Conservation (phyloP, 1,139 yeast genomes). For the Tardiomyces blankii region DNA sequence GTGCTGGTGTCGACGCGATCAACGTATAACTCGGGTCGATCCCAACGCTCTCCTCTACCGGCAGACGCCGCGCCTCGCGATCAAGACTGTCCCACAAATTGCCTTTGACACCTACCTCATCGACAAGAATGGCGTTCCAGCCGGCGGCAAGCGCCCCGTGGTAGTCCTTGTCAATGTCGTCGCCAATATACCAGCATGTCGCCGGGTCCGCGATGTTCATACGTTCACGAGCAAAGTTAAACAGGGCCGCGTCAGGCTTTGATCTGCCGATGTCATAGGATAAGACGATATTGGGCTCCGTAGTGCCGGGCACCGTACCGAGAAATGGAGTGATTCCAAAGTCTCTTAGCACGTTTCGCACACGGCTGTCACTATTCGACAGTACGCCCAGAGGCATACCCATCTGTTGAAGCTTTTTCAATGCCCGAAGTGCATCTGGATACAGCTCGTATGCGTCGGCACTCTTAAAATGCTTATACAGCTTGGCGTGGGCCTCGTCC, state of each 20-base stretch:
- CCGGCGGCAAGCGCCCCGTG: background rate
- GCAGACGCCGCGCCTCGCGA: no score
- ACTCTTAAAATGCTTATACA: background rate
- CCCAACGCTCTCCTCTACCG: no score
- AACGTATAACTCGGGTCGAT: no score
- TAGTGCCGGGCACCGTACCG: background rate
- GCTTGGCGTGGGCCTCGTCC: background rate
- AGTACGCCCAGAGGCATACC: background rate
- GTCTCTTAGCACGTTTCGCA: background rate
- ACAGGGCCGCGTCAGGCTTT: background rate
- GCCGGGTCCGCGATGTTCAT: background rate
- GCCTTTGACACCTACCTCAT: background rate
- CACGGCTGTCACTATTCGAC: background rate
- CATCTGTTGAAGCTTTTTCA: background rate
- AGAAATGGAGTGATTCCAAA: background rate
- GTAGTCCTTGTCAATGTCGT: background rate
- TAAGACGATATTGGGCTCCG: background rate
- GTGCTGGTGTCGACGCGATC: no score
- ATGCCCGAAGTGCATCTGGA: background rate
- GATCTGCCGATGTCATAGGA: background rate
- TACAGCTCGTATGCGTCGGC: background rate
- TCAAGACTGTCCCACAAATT: background rate
- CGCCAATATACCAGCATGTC: background rate
- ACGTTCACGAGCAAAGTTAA: background rate
- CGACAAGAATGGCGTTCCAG: conserved; percentile 1